These are phyloP conservation scores for Stephania japonica DNA, from an alignment of 164 flowering plant species.

Conservation along the genomic window DNA sequence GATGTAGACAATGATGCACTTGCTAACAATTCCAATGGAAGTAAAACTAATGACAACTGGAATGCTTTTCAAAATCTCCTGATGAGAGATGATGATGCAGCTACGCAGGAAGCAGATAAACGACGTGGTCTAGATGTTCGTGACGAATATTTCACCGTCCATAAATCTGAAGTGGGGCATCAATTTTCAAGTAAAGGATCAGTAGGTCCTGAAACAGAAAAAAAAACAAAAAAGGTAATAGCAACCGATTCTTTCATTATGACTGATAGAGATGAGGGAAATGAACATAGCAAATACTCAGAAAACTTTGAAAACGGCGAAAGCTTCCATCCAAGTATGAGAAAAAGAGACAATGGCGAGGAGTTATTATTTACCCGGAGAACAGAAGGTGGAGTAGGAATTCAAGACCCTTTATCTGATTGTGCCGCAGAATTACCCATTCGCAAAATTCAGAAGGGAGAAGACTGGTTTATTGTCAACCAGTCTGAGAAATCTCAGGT, in stretches of 20 bases:
- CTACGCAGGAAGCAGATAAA: conserved; percentile 17
- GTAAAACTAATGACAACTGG: conserved; percentile 48
- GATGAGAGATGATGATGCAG: conserved; percentile 44
- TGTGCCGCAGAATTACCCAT: conserved; percentile 27
- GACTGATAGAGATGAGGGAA: conserved; percentile 23
- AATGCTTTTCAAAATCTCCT: conserved; percentile 72
- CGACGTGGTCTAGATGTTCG: conserved; percentile 20
- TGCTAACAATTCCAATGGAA: conserved; percentile 25
- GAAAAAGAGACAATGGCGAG: conserved; percentile 35
- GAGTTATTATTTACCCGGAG: conserved; percentile 42
- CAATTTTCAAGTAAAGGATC: conserved; percentile 7
- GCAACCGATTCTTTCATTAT: conserved; percentile 52
- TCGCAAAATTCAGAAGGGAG: conserved; percentile 39
- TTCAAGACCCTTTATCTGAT: conserved; percentile 25
- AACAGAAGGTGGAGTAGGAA: conserved; percentile 19
- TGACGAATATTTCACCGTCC: conserved; percentile 27
- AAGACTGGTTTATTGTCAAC: conserved; percentile 50
- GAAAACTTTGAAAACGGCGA: conserved; percentile 35
- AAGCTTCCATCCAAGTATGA: conserved; percentile 24
- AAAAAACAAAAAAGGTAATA: conserved; percentile 25
- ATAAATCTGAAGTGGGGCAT: conserved; percentile 22
- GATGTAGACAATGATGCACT: conserved; percentile 16
- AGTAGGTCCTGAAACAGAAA: conserved; percentile 16
- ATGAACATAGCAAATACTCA: conserved; percentile 23
- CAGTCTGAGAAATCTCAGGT: conserved; percentile 30